Evolutionary conservation across 225 moss, liverwort and hornwort genomes (phyloP), one percentile per base, ranked within the genome.

Genomic region (Asterella californica): DNA sequence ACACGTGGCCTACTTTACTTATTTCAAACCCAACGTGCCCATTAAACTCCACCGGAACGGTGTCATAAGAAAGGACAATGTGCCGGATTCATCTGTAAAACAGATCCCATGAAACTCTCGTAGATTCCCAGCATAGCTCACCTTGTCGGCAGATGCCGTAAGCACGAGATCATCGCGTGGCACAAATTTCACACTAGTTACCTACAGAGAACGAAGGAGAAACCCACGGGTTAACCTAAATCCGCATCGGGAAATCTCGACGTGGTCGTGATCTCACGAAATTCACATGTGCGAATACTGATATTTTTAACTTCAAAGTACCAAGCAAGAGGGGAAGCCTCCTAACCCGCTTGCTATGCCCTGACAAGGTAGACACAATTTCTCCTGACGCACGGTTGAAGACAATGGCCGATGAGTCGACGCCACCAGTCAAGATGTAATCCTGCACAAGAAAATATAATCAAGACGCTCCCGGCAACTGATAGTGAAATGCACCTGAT

Each of bases 151-250:
- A 77, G 97, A 94, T 74, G 90, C 93, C 48, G 97, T 97, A 59
- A 97, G 82, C 82, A 89, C 92, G 78, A 92, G 88, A 66, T 97
- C 94, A 81, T 97, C 97, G 63, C 85, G 89, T 9, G 91, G 91
- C 50, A 97, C 97, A 86, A 97, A 97, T 83, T 93, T 97, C 76
- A 97, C 97, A 71, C 94, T 97, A 2, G 93, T 94, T 12, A 97
- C 93, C 97, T 97, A 89, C 84, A 79, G 27, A 64, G 18, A 83
- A 75, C 12, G 27, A 2, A 34, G 18, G 48, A 1, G 25, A 25
- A 6, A 10, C 0, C 4, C n/a, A 71, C 10, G 6, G n/a, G 36
- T n/a, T 18, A 50, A 4, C 25, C 34, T 25, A 52, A 10, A 59
- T 48, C 49, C 8, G 27, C 1, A 30, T 29, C 14, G n/a, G 15